Percentiles rank a stretch among this genome's conserved stretches.
Conservation (phyloP, 257 asterid species). For the Solanum chmielewskii region DNA sequence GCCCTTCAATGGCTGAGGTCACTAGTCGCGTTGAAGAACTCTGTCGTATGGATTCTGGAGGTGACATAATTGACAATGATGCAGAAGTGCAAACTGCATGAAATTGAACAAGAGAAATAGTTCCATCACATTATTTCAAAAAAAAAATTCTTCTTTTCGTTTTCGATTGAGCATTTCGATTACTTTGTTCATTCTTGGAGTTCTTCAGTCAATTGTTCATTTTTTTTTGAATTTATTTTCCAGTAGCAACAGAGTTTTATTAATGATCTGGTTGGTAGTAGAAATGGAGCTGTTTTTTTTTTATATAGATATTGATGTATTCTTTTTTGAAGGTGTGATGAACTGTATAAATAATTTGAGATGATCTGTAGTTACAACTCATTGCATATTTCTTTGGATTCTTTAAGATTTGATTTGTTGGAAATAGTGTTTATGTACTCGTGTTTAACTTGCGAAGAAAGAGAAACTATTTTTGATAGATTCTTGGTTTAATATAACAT, state of each 20-base stretch:
- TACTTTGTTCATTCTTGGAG: constrained; percentile 2
- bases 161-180: neutral
- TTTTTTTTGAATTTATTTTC: neutral
- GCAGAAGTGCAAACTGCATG: neutral
- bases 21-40: constrained; percentile 23
- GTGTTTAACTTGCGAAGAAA: neutral
- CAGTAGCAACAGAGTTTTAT: neutral
- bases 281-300: neutral
- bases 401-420: neutral
- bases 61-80: constrained; percentile 7
- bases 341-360: neutral
- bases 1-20: constrained; percentile 38
- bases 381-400: neutral
- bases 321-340: neutral
- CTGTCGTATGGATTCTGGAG: constrained; percentile 7
- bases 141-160: neutral
- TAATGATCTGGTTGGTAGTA: neutral
- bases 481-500: no score
- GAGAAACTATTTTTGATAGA: neutral
- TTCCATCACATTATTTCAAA: neutral
- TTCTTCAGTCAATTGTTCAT: constrained; percentile 1
- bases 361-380: neutral
- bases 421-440: neutral
- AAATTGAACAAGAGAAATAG: neutral
- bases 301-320: neutral